A percentile compares a stretch with the other conserved stretches of the same genome.
These are phyloP conservation scores for Mortierella sp. DNA, from an alignment of 371 early-diverging fungal genomes.

Conservation along the genomic window DNA sequence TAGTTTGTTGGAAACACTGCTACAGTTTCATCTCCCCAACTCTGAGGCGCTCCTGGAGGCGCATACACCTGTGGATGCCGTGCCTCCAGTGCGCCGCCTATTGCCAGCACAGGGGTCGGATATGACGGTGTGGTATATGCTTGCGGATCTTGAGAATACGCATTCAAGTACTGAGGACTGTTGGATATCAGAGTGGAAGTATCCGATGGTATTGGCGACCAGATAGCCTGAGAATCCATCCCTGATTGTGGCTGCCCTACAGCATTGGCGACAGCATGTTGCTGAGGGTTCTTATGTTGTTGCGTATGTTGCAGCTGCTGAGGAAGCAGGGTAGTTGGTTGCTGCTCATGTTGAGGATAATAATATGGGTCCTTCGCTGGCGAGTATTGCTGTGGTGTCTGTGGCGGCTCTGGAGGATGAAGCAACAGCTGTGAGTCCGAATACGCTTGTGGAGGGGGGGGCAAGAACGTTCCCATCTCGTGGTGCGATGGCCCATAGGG, in stretches of 20 bases:
- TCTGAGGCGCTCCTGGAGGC: slow-evolving; percentile 13
- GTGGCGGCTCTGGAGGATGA: background rate
- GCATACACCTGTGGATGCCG: slow-evolving; percentile 16
- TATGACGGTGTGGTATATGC: background rate
- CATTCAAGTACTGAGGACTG: slow-evolving; percentile 5
- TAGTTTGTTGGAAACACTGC: background rate
- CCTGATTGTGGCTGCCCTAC: background rate
- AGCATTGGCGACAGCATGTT: background rate
- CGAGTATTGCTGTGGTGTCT: background rate
- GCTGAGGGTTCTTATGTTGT: background rate
- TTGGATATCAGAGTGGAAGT: background rate
- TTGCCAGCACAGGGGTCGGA: too few relatives aligned
- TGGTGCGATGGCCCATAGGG: too few relatives aligned
- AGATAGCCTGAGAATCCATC: background rate
- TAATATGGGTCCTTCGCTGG: background rate
- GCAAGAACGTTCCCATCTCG: background rate
- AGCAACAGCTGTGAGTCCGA: background rate
- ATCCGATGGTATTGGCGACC: background rate
- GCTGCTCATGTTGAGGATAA: background rate
- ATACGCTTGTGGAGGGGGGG: background rate
- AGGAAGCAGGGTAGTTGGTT: background rate
- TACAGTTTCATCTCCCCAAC: background rate
- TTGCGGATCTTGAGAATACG: slow-evolving; percentile 5
- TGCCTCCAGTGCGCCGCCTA: background rate
- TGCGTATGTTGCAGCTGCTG: background rate